phyloP scores from a whole-genome alignment of 768 basidiomycete genomes.

The Bullera alba region DNA sequence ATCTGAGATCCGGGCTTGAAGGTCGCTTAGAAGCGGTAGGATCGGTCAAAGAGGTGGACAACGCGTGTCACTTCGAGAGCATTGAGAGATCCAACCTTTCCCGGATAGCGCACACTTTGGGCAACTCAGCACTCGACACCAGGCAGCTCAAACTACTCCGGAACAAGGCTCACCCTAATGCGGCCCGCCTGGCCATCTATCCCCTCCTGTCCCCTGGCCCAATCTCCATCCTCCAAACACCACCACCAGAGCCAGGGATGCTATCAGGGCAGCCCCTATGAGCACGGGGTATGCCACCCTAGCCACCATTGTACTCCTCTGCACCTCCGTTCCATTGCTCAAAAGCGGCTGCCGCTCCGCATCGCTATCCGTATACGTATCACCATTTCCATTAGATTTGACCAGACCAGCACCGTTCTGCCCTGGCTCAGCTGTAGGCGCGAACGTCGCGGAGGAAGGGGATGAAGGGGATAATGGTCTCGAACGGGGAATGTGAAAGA shows the following conservation, averaged over 20 bases:
- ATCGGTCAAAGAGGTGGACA: no score
- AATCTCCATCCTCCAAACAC: neutral
- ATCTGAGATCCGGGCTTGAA: neutral
- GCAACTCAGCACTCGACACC: neutral
- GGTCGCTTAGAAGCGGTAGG: no score
- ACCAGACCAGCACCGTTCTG: no score
- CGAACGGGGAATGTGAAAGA: no score
- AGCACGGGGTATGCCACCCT: neutral
- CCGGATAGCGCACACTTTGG: neutral
- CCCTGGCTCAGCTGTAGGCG: no score
- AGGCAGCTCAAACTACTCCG: neutral
- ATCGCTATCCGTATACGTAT: no score
- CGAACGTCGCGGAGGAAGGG: no score
- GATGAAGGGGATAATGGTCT: no score
- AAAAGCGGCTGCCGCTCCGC: neutral
- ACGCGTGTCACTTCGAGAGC: no score
- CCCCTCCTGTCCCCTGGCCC: neutral
- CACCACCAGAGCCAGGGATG: neutral
- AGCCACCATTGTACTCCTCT: neutral
- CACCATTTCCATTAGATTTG: no score
- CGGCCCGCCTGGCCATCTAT: conserved; percentile 1
- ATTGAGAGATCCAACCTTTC: neutral
- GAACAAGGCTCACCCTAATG: neutral
- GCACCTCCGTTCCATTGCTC: neutral
- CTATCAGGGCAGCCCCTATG: neutral